A percentile compares a stretch with the other conserved stretches of the same genome.
Evolutionary conservation across 176 grass and related monocot genomes (phyloP).

Genomic region (Avena sativa): DNA sequence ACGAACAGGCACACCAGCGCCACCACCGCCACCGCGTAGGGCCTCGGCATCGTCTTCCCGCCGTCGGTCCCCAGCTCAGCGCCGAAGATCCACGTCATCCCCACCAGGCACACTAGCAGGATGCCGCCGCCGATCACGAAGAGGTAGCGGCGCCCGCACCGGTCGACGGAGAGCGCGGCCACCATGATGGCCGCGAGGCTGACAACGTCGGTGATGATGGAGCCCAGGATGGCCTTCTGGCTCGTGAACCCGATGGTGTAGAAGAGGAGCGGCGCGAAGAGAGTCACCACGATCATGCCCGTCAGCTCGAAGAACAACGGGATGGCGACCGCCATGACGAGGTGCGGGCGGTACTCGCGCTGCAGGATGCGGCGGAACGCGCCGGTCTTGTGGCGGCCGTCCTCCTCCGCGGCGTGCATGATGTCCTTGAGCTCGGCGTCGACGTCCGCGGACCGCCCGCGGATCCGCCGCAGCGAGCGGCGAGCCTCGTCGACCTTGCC

Average conservation of each 20-base stretch:
- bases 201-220: slow-evolving; percentile 43
- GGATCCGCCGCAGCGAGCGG: slow-evolving; percentile 45
- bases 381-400: slow-evolving; percentile 12
- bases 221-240: slow-evolving; percentile 51
- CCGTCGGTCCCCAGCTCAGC: slow-evolving; percentile 27
- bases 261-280: slow-evolving; percentile 65
- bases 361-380: slow-evolving; percentile 42
- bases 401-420: slow-evolving; percentile 39
- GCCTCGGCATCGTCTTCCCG: slow-evolving; percentile 23
- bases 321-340: slow-evolving; percentile 48
- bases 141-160: slow-evolving; percentile 36
- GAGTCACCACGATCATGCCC: slow-evolving; percentile 52
- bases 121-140: slow-evolving; percentile 43
- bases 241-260: slow-evolving; percentile 64
- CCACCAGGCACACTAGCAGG: slow-evolving; percentile 40
- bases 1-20: slow-evolving; percentile 56
- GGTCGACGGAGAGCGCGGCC: slow-evolving; percentile 43
- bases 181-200: slow-evolving; percentile 34
- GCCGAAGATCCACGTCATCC: slow-evolving; percentile 38
- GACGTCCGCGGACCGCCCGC: slow-evolving; percentile 21
- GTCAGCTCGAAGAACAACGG: slow-evolving; percentile 72
- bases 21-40: slow-evolving; percentile 50
- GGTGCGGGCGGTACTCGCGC: slow-evolving; percentile 42
- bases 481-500: slow-evolving; percentile 38
- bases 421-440: slow-evolving; percentile 55